Conservation (phyloP, 768 basidiomycete species). For the Lactarius sp. region DNA sequence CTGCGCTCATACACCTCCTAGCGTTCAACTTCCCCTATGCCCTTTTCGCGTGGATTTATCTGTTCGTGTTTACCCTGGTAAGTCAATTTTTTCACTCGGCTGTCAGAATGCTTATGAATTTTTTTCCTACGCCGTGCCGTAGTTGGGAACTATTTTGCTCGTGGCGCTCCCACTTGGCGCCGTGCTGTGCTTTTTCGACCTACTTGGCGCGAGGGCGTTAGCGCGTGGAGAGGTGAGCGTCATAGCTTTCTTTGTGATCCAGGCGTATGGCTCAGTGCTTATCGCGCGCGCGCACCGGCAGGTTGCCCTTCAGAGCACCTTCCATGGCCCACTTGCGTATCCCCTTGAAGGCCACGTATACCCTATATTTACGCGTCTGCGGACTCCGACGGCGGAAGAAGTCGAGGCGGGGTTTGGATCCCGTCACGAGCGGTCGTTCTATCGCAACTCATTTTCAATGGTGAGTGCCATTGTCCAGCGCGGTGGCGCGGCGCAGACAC, state of each 20-base stretch:
- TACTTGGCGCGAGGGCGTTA: constrained; percentile 68
- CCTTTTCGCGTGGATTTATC: constrained; percentile 68
- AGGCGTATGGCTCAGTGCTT: not conserved
- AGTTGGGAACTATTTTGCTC: constrained; percentile 79
- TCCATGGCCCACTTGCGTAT: constrained; percentile 64
- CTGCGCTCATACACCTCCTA: constrained; percentile 61
- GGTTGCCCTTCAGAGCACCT: constrained; percentile 63
- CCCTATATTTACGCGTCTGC: constrained; percentile 68
- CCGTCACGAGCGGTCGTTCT: constrained; percentile 61
- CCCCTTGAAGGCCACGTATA: constrained; percentile 59
- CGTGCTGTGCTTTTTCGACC: constrained; percentile 69
- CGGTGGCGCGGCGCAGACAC: constrained; percentile 1
- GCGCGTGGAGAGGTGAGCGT: constrained; percentile 60
- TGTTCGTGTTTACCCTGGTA: constrained; percentile 79
- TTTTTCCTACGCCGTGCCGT: not conserved
- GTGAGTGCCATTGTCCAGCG: constrained; percentile 36
- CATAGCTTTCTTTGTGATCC: not conserved
- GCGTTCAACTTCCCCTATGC: constrained; percentile 78
- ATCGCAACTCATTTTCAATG: constrained; percentile 79
- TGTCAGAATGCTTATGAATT: not conserved
- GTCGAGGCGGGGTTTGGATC: constrained; percentile 41
- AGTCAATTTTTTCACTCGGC: constrained; percentile 29
- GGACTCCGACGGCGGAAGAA: constrained; percentile 45
- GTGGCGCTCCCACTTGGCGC: constrained; percentile 74
- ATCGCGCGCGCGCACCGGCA: constrained; percentile 26